Conservation (phyloP, 1,284 basidiomycete genomes). For the Mixia osmundae region DNA sequence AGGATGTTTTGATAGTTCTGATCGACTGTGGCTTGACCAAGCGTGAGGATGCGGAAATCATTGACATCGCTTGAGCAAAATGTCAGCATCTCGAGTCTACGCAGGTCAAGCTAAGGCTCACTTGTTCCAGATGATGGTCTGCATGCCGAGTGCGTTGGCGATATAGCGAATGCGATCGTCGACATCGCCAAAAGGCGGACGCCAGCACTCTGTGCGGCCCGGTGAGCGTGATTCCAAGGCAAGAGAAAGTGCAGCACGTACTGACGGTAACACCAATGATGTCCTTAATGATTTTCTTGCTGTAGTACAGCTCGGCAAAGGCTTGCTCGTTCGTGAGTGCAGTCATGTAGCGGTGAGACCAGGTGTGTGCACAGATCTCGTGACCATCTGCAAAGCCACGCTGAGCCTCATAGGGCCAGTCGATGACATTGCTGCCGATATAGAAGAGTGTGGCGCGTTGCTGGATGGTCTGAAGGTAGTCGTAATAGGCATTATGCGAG, state of each 20-base stretch:
- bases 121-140: conserved; percentile 29
- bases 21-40: conserved; percentile 17
- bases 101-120: conserved; percentile 24
- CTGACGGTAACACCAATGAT: conserved; percentile 27
- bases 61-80: not conserved
- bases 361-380: conserved; percentile 25
- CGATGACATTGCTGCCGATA: conserved; percentile 25
- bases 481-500: too few relatives aligned
- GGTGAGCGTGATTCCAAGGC: not conserved
- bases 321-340: conserved; percentile 27
- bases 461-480: conserved; percentile 26
- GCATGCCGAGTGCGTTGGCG: conserved; percentile 27
- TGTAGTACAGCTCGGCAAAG: conserved; percentile 33
- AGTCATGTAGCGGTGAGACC: conserved; percentile 26
- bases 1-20: conserved; percentile 27
- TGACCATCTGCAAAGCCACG: conserved; percentile 18
- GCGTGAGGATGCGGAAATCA: too few relatives aligned
- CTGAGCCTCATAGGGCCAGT: conserved; percentile 31
- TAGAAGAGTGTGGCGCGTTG: conserved; percentile 29
- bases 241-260: conserved; percentile 22
- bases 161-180: conserved; percentile 32
- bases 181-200: conserved; percentile 28
- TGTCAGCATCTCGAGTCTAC: conserved; percentile 2
- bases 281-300: conserved; percentile 28
- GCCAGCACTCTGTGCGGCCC: conserved; percentile 12